Evolutionary conservation across 2,329 filamentous ascomycete genomes (phyloP), one percentile per base, ranked within the genome.

Genomic region (Verticillium albo-atrum): DNA sequence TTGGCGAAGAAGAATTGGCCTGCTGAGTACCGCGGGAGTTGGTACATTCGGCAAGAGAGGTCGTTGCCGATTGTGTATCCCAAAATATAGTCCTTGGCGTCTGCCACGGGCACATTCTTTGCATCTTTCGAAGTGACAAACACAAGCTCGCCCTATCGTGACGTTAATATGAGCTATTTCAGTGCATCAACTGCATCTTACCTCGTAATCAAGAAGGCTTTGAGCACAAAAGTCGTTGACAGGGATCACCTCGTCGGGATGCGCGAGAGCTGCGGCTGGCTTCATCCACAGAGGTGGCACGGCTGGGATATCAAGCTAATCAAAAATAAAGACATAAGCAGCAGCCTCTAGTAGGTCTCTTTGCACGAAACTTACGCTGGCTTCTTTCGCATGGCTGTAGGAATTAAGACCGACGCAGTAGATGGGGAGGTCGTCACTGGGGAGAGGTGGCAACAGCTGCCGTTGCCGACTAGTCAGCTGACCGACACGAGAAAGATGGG

Each of bases 11-110:
- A 81, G 63, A 80, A 82, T 60, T 84, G 82, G 15, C 65, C 63
- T 12, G 63, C 65, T 3, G 58, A 66, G 9, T 62, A 62, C 3
- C 61, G 64, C 0, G 82, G 80, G 59, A 82, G 76, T 66, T 84
- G 81, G 42, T 74, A 70, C 59, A 81, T 78, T 3, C 81, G 70
- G 0, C 79, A 78, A 1, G 79, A 80, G 20, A 83, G 66, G 61
- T 83, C 81, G 67, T 86, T 86, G 35, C 79, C 79, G 26, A 78
- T 78, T 0, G 82, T 82, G 62, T 85, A 86, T 28, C 82, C 83
- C 1, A 85, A 75, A 2, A 86, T 73, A 64, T 83, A 82, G 26
- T 79, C 73, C 4, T 79, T 63, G 5, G 80, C 80, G 28, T 83
- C 74, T 1, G 71, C 72, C 55, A 80, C 77, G 3, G 71, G 63